A percentile compares a stretch with the other conserved stretches of the same genome.
Evolutionary conservation across 139 green algal species (phyloP).

Genomic region (Raphidocelis subcapitata): DNA sequence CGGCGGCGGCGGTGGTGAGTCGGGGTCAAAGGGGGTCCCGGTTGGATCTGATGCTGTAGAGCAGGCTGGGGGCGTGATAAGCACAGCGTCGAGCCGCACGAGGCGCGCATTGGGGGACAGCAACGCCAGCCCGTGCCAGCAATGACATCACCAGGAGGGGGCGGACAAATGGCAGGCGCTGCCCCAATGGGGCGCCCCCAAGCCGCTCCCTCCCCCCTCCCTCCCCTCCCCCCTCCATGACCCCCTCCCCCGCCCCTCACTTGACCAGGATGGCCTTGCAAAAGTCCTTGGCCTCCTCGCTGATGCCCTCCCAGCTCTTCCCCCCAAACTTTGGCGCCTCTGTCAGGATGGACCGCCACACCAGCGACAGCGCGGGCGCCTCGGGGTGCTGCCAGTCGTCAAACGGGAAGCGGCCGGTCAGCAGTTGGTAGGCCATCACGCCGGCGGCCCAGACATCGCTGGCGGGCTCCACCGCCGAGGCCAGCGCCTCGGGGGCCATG

Average conservation of each 20-base stretch:
- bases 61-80: no score
- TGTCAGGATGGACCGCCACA: constrained; percentile 73
- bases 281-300: constrained; percentile 80
- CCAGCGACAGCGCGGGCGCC: constrained; percentile 69
- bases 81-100: no score
- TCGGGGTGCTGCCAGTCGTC: constrained; percentile 73
- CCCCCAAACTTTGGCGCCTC: constrained; percentile 63
- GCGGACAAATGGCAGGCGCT: no score
- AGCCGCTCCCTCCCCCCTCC: no score
- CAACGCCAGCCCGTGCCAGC: no score
- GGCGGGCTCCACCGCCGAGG: constrained; percentile 62
- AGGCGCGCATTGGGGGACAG: no score
- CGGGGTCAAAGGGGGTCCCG: no score
- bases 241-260: constrained; percentile 43
- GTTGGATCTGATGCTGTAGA: no score
- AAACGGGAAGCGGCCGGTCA: constrained; percentile 82
- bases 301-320: constrained; percentile 66
- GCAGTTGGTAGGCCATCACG: constrained; percentile 89
- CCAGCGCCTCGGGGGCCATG: constrained; percentile 55
- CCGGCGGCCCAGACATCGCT: constrained; percentile 88
- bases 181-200: no score
- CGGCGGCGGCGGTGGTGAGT: no score
- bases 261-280: constrained; percentile 76
- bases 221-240: not conserved
- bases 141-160: no score